Base-by-base conservation (phyloP, 495 filamentous ascomycete species). In the Apiosordaria backusii region DNA sequence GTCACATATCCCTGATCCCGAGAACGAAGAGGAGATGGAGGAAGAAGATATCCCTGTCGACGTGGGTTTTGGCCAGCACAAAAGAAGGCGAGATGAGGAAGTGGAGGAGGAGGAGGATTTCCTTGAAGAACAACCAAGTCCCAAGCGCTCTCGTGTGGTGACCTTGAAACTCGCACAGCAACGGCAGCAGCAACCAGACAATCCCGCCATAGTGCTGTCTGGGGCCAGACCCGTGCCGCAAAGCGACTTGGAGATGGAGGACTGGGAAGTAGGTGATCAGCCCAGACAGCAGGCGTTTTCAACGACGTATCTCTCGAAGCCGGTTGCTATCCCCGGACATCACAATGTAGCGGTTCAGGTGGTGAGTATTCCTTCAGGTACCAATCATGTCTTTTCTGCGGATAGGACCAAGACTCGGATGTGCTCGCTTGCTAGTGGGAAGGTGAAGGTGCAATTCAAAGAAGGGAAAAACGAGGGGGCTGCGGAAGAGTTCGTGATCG, bases 371-470 rank as follows among this genome's bases (percentile, higher is more conserved):
- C 61, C 68, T 3, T 74, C 76, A 0, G 75, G 72, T 10, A 65
- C 35, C 4, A 65, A 59, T 16, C 66, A 76, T 55, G 53, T 3
- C 0, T 74, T 73, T 60, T 19, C 52, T 0, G 23, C 66, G 4
- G 64, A 71, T 13, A 4, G 1, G 4, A 23, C 52, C 24, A 65
- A 64, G 27, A 65, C 72, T 1, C 71, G 72, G 7, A 52, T 76
- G 19, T 78, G 75, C 57, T 66, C 68, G 3, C 57, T 78, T 7
- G 64, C 59, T 0, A 60, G 55, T 3, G 75, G 75, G 9, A 78
- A 77, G 63, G 50, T 77, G 1, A 60, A 63, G 27, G 68, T 78
- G 35, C 35, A 10, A 15, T 45, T 45, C 16, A 45, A 45, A 45
- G 35, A 45, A 13, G 35, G 35, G 35, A 4, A 67, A 68, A n/a